A percentile compares a stretch with the other conserved stretches of the same genome.
These are phyloP conservation scores for Pascua guehoae DNA, from an alignment of 1,284 basidiomycete genomes.

Conservation along the genomic window DNA sequence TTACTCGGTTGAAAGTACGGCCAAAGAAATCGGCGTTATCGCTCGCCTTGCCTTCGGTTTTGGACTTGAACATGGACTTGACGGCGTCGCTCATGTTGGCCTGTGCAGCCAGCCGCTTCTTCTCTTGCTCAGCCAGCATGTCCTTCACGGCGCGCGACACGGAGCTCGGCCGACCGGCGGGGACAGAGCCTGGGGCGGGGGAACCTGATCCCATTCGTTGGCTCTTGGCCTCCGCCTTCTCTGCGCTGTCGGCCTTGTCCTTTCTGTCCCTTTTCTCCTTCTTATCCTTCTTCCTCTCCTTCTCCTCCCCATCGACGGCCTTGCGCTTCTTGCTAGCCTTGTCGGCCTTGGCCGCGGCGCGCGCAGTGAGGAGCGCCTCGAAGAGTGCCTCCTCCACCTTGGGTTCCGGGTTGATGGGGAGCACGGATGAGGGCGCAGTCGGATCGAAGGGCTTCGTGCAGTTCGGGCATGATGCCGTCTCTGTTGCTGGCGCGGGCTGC, in stretches of 20 bases:
- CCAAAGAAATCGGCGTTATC: constrained; percentile 47
- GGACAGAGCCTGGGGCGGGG: constrained; percentile 1
- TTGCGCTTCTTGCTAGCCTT: constrained; percentile 40
- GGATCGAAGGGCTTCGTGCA: constrained; percentile 44
- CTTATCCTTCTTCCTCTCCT: constrained; percentile 1
- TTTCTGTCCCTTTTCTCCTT: constrained; percentile 11
- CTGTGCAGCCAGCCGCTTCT: constrained; percentile 41
- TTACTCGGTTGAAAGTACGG: constrained; percentile 49
- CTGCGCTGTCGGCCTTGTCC: constrained; percentile 9
- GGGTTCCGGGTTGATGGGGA: constrained; percentile 43
- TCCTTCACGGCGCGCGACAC: constrained; percentile 35
- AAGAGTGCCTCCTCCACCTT: constrained; percentile 42
- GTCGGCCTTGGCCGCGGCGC: constrained; percentile 39
- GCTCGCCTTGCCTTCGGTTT: constrained; percentile 29
- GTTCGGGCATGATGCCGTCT: constrained; percentile 43
- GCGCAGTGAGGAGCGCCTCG: constrained; percentile 30
- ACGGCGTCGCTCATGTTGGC: constrained; percentile 50
- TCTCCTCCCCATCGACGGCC: constrained; percentile 7
- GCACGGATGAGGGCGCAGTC: constrained; percentile 18
- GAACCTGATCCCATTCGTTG: constrained; percentile 12
- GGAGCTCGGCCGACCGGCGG: constrained; percentile 1
- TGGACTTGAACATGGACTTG: constrained; percentile 45
- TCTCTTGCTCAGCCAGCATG: constrained; percentile 47
- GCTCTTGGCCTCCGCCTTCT: constrained; percentile 10
- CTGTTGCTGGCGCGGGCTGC: constrained; percentile 3